Percentiles rank a stretch among this genome's conserved stretches.
phyloP scores from a whole-genome alignment of 139 green algal genomes.

The Choricystis sp. region DNA sequence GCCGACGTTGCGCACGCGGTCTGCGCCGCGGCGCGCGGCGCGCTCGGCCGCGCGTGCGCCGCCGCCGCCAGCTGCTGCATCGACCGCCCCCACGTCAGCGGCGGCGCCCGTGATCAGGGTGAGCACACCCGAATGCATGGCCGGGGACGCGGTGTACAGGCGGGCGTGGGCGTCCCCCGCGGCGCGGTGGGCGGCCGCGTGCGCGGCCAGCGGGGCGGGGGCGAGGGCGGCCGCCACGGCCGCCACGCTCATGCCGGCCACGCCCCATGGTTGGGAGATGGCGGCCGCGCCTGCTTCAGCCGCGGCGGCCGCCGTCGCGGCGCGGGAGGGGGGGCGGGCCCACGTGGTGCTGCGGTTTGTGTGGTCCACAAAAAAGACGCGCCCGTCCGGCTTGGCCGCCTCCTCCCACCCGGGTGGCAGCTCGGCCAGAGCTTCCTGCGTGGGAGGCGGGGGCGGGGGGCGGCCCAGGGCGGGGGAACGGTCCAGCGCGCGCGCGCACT shows the following conservation, averaged over 20 bases:
- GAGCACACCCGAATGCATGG: constrained; percentile 73
- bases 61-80: too few species aligned
- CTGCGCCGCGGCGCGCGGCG: too few species aligned
- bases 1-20: not conserved
- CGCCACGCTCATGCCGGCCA: constrained; percentile 14
- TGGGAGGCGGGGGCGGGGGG: constrained; percentile 1
- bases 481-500: constrained; percentile 40
- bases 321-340: constrained; percentile 24
- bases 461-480: constrained; percentile 26
- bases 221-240: constrained; percentile 21
- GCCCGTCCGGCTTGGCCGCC: constrained; percentile 49
- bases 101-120: constrained; percentile 24
- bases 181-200: constrained; percentile 29
- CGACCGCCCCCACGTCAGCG: not conserved
- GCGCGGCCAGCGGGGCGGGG: constrained; percentile 37
- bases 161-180: constrained; percentile 84
- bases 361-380: constrained; percentile 91
- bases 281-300: not conserved
- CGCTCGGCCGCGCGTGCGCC: too few species aligned
- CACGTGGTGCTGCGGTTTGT: constrained; percentile 75
- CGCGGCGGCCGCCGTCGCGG: not conserved
- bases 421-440: not conserved
- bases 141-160: constrained; percentile 77
- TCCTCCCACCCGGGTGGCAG: constrained; percentile 67
- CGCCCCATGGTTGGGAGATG: constrained; percentile 6